Evolutionary conservation across 176 grass and related monocot species (phyloP).

Genomic region (Hordeum vulgare): DNA sequence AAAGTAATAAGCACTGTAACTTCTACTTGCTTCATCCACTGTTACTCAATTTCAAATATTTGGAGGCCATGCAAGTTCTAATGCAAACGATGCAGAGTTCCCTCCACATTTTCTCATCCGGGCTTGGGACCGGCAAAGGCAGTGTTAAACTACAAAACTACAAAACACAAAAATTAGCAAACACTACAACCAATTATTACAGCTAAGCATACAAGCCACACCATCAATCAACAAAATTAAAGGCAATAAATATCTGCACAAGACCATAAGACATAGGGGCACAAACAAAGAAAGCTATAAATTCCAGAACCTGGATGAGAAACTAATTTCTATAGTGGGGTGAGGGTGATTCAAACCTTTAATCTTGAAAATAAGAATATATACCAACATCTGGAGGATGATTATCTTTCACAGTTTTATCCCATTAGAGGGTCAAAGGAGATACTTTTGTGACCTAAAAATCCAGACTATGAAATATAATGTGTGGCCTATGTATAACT

Average conservation of each 20-base stretch:
- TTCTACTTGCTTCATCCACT: background rate
- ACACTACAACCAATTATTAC: background rate
- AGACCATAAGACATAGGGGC: background rate
- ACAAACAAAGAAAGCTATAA: background rate
- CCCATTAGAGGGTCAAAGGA: background rate
- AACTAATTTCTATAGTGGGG: background rate
- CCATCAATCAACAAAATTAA: background rate
- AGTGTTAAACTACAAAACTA: conserved; percentile 41
- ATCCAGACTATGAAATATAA: too few species aligned
- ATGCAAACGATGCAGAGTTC: background rate
- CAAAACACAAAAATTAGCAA: background rate
- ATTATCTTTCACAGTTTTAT: background rate
- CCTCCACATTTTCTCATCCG: conserved; percentile 62
- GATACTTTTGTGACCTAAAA: background rate
- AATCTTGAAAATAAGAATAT: background rate
- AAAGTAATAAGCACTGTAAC: background rate
- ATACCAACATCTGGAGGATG: background rate
- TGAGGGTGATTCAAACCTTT: background rate
- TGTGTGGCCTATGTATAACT: background rate
- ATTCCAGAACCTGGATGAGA: background rate
- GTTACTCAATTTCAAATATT: background rate
- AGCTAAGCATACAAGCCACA: background rate
- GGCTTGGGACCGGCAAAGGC: conserved; percentile 59
- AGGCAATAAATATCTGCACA: background rate
- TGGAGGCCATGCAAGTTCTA: background rate